Evolutionary conservation across 495 filamentous ascomycete genomes (phyloP).

Genomic region (Aspergillus carlsbadensis): DNA sequence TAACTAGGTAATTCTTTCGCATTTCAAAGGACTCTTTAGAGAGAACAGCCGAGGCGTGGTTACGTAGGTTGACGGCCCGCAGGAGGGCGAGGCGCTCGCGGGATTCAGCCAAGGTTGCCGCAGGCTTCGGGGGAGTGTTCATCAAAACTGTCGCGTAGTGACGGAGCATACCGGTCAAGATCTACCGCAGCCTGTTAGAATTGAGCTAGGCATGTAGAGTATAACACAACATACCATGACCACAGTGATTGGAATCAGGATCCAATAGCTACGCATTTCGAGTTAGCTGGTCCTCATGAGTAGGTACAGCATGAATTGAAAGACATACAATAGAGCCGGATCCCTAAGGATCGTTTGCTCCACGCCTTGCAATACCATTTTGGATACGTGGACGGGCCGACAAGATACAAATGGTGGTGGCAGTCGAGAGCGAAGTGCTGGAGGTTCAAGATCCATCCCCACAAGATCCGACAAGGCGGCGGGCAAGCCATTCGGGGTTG

Average conservation of each 20-base stretch:
- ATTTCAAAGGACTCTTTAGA: conserved; percentile 71
- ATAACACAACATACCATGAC: conserved; percentile 72
- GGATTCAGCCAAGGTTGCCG: conserved; percentile 68
- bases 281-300: neutral
- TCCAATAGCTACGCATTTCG: conserved; percentile 77
- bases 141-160: conserved; percentile 94
- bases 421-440: conserved; percentile 1
- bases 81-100: conserved; percentile 87
- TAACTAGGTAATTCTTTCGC: conserved; percentile 76
- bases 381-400: conserved; percentile 17
- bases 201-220: neutral
- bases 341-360: conserved; percentile 97
- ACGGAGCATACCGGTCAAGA: conserved; percentile 90
- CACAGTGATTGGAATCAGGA: conserved; percentile 91
- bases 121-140: conserved; percentile 79
- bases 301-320: neutral
- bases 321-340: conserved; percentile 89
- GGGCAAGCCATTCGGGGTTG: neutral
- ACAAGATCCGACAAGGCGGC: conserved; percentile 18
- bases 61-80: conserved; percentile 81
- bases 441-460: conserved; percentile 12
- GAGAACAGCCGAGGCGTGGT: conserved; percentile 68
- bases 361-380: conserved; percentile 77
- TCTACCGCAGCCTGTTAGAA: conserved; percentile 46
- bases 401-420: conserved; percentile 1